Conservation (phyloP, 129 eudicot genomes). For the Helianthus tuberosus region DNA sequence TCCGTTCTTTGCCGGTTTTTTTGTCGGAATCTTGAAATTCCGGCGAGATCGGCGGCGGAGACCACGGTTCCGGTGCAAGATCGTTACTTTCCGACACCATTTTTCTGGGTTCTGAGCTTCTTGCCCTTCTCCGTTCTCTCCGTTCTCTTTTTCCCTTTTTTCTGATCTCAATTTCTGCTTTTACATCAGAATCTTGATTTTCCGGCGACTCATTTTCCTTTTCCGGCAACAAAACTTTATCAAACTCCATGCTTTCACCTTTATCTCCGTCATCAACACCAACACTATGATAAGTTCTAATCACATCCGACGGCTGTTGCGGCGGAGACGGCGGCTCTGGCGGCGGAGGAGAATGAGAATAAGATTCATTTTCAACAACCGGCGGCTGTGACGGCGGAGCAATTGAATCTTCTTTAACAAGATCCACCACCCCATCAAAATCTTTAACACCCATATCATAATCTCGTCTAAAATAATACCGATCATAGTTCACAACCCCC, state of each 20-base stretch:
- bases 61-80: slow-evolving; percentile 36
- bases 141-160: slow-evolving; percentile 38
- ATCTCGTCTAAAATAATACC: slow-evolving; percentile 43
- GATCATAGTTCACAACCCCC: slow-evolving; percentile 37
- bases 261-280: slow-evolving; percentile 15
- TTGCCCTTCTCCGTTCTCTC: slow-evolving; percentile 26
- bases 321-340: background rate
- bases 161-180: background rate
- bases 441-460: slow-evolving; percentile 32
- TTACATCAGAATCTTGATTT: slow-evolving; percentile 3
- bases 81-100: slow-evolving; percentile 14
- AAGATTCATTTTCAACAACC: background rate
- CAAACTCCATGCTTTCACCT: background rate
- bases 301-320: slow-evolving; percentile 24
- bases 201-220: slow-evolving; percentile 5
- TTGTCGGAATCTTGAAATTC: slow-evolving; percentile 22
- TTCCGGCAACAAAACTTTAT: slow-evolving; percentile 12
- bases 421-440: slow-evolving; percentile 40
- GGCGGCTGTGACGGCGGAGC: slow-evolving; percentile 38
- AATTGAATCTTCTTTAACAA: slow-evolving; percentile 26
- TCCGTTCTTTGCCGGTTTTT: slow-evolving; percentile 33
- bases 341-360: background rate
- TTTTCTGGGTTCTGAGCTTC: slow-evolving; percentile 42
- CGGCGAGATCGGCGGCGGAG: slow-evolving; percentile 25
- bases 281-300: slow-evolving; percentile 31